Evolutionary conservation across 148 eudicot genomes (phyloP).

Genomic region (Drosera capensis): DNA sequence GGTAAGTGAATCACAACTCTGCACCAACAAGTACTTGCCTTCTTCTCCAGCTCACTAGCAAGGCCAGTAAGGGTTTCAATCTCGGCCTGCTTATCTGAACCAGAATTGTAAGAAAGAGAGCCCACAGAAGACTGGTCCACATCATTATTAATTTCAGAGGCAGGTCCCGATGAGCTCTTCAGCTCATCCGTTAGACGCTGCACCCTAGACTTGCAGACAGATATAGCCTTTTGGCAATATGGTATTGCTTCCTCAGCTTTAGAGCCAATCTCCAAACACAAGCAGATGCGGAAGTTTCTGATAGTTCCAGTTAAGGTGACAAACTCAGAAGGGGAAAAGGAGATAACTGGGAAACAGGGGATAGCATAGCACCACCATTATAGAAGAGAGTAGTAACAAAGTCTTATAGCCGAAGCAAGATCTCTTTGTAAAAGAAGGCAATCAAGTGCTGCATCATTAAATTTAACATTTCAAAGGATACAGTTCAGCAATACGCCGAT

Average conservation of each 20-base stretch:
- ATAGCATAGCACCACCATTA: no score
- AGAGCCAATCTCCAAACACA: conserved; percentile 75
- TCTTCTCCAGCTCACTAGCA: conserved; percentile 65
- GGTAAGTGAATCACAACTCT: no score
- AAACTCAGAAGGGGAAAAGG: no score
- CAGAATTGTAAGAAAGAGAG: no score
- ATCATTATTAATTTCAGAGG: no score
- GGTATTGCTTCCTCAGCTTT: conserved; percentile 78
- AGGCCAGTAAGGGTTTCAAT: conserved; percentile 57
- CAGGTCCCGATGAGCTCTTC: conserved; percentile 21
- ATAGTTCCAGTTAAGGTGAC: conserved; percentile 30
- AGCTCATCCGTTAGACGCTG: conserved; percentile 50
- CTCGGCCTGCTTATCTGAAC: conserved; percentile 42
- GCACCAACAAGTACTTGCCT: conserved; percentile 52
- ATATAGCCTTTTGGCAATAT: conserved; percentile 75
- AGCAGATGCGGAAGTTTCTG: conserved; percentile 88
- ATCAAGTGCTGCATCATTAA: no score
- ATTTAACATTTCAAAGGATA: conserved; percentile 83
- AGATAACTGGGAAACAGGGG: no score
- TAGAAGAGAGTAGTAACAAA: no score
- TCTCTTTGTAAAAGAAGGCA: no score
- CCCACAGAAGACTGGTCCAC: no score
- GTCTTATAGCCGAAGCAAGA: no score
- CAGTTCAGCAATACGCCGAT: conserved; percentile 79
- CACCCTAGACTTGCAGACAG: conserved; percentile 63